Conservation (phyloP, 805 yeast species). For the Debaryomyces maramus region DNA sequence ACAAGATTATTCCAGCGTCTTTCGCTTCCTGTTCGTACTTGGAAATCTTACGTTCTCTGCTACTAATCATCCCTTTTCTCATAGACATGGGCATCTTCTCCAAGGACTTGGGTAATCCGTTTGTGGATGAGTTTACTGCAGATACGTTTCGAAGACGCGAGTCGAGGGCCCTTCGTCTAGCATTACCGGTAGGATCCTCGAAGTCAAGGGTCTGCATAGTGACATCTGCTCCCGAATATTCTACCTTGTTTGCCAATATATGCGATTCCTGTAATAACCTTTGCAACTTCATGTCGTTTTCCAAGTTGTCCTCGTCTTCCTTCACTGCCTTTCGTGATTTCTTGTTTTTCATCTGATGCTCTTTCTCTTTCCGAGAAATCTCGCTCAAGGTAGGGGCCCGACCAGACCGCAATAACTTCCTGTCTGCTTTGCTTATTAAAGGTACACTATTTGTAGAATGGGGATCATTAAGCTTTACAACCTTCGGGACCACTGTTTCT, state of each 20-base stretch:
- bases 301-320: constrained; percentile 52
- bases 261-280: constrained; percentile 72
- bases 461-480: constrained; percentile 48
- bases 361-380: constrained; percentile 25
- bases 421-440: constrained; percentile 44
- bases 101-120: constrained; percentile 46
- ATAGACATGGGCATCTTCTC: constrained; percentile 88
- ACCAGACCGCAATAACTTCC: constrained; percentile 57
- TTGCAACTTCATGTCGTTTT: constrained; percentile 73
- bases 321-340: constrained; percentile 35
- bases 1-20: constrained; percentile 87
- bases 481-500: constrained; percentile 36
- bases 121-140: constrained; percentile 41
- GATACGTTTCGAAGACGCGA: constrained; percentile 52
- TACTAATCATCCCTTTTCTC: constrained; percentile 77
- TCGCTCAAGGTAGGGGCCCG: constrained; percentile 52
- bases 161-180: constrained; percentile 62
- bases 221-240: constrained; percentile 65
- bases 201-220: constrained; percentile 62
- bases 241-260: constrained; percentile 46
- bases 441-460: constrained; percentile 24
- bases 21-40: constrained; percentile 74
- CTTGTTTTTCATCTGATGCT: constrained; percentile 27
- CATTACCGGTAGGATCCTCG: constrained; percentile 66
- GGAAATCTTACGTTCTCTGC: constrained; percentile 50